Conservation (phyloP, 257 asterid species). For the Mitragyna speciosa region DNA sequence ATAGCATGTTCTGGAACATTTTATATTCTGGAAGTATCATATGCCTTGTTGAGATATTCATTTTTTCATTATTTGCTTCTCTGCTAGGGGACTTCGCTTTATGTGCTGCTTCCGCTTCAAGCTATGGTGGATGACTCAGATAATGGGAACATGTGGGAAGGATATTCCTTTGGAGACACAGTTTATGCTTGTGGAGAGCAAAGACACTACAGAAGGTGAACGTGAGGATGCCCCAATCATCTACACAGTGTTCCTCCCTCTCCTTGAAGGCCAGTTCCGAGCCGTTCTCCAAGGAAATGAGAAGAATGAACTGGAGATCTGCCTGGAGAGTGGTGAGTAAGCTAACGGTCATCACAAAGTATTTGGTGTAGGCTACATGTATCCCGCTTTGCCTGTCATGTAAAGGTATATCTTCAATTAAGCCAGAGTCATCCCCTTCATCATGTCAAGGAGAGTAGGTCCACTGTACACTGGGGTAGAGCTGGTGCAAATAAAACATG, state of each 20-base stretch:
- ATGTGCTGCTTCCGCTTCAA: constrained; percentile 96
- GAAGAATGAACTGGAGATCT: constrained; percentile 81
- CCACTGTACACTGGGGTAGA: constrained; percentile 18
- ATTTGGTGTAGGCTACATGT: constrained; percentile 27
- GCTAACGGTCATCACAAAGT: constrained; percentile 30
- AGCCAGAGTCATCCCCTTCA: constrained; percentile 24
- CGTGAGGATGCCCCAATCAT: constrained; percentile 58
- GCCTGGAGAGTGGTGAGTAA: constrained; percentile 95
- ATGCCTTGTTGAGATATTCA: background rate
- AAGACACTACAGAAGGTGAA: constrained; percentile 59
- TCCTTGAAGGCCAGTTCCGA: constrained; percentile 94
- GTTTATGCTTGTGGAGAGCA: constrained; percentile 93
- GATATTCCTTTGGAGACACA: constrained; percentile 94
- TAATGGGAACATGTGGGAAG: constrained; percentile 90
- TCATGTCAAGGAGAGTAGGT: constrained; percentile 22
- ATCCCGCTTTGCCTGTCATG: constrained; percentile 17
- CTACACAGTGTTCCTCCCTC: constrained; percentile 87
- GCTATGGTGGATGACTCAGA: constrained; percentile 99
- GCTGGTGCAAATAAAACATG: constrained; percentile 21
- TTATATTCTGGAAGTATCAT: background rate
- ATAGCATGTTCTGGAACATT: background rate
- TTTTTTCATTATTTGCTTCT: constrained; percentile 10
- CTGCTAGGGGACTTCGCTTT: constrained; percentile 75
- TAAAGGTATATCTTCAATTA: constrained; percentile 19
- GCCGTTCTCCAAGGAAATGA: constrained; percentile 96